Conservation (phyloP, 2,329 filamentous ascomycete species). For the Fusarium algeriense region DNA sequence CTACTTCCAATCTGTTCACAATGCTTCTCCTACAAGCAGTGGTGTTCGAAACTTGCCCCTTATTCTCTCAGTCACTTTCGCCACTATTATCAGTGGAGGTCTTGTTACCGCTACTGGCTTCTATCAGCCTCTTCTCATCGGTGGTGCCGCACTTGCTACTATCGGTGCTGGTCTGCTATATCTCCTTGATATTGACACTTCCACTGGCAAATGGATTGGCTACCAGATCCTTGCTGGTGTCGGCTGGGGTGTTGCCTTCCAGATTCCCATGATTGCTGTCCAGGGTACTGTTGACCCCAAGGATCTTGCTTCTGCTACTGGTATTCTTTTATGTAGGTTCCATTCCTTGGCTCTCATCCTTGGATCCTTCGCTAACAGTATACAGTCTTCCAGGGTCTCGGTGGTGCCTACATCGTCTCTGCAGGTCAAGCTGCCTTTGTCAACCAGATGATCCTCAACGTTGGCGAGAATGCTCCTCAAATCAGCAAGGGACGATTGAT, state of each 20-base stretch:
- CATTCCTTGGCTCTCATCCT: background rate
- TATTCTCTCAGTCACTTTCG: constrained; percentile 59
- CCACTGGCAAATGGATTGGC: constrained; percentile 62
- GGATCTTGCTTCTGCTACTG: constrained; percentile 62
- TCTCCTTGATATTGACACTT: constrained; percentile 54
- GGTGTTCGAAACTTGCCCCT: constrained; percentile 62
- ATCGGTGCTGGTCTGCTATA: constrained; percentile 60
- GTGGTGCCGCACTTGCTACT: constrained; percentile 58
- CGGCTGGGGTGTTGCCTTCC: constrained; percentile 59
- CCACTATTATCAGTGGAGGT: constrained; percentile 55
- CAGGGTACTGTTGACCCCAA: constrained; percentile 56
- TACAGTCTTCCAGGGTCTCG: constrained; percentile 62
- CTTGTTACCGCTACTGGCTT: constrained; percentile 56
- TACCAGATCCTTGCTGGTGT: constrained; percentile 65
- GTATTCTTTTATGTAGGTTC: constrained; percentile 59
- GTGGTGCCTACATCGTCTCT: constrained; percentile 64
- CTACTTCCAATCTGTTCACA: constrained; percentile 60
- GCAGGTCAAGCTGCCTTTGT: constrained; percentile 62
- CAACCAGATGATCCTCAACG: constrained; percentile 56
- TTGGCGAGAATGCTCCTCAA: constrained; percentile 52
- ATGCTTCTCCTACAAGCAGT: constrained; percentile 54
- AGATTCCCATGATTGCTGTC: constrained; percentile 65
- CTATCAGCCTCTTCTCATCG: constrained; percentile 61
- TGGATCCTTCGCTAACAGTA: constrained; percentile 26
- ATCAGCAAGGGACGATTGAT: constrained; percentile 55